A percentile compares a stretch with the other conserved stretches of the same genome.
Conservation (phyloP, 2,329 filamentous ascomycete species). For the Didymella glomerata region DNA sequence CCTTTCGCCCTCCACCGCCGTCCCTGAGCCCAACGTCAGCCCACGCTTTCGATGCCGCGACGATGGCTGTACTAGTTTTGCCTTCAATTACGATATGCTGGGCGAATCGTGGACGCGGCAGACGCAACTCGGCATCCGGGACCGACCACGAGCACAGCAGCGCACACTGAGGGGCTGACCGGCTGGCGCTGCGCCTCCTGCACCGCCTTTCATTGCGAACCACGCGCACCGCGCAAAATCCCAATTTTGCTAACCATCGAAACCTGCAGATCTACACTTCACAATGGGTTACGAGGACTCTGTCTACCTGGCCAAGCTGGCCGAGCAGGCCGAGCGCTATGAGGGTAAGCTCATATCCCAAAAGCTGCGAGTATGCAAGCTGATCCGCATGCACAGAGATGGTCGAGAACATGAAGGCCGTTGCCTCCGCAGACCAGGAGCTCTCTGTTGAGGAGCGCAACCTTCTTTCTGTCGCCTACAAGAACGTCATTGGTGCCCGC, state of each 20-base stretch:
- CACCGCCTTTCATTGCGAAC: conserved; percentile 21
- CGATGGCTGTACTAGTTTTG: background rate
- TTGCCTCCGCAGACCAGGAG: conserved; percentile 79
- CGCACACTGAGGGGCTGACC: conserved; percentile 32
- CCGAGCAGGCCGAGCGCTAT: conserved; percentile 99
- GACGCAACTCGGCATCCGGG: background rate
- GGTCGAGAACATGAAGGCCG: conserved; percentile 99
- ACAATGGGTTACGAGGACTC: conserved; percentile 99
- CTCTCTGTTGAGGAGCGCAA: conserved; percentile 91
- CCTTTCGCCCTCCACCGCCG: conserved; percentile 37
- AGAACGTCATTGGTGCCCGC: conserved; percentile 97
- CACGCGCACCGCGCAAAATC: conserved; percentile 24
- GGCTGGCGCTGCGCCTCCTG: conserved; percentile 26
- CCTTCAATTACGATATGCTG: background rate
- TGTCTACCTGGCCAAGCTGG: conserved; percentile 99
- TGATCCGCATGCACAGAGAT: conserved; percentile 72
- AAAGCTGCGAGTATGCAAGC: conserved; percentile 17
- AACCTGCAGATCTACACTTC: conserved; percentile 46
- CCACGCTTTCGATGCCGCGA: conserved; percentile 26
- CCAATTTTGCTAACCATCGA: conserved; percentile 37
- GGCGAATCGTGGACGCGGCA: background rate
- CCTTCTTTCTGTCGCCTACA: conserved; percentile 96
- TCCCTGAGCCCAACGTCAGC: conserved; percentile 28
- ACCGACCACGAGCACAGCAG: conserved; percentile 12
- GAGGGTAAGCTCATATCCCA: conserved; percentile 71